Evolutionary conservation across 148 eudicot species (phyloP).

Genomic region (Hydrangea macrophylla): DNA sequence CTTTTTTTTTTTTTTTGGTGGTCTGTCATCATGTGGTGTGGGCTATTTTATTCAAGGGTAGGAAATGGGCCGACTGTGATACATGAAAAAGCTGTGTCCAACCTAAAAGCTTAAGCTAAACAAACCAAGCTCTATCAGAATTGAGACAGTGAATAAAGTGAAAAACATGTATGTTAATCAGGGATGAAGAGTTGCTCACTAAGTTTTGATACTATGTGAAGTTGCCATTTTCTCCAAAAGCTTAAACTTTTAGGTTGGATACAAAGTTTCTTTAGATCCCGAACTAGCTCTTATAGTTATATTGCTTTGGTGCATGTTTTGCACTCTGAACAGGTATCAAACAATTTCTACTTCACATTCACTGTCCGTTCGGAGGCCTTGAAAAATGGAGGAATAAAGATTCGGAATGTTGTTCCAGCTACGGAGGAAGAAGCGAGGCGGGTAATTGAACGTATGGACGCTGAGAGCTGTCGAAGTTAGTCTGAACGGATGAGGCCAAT

Average conservation of each 20-base stretch:
- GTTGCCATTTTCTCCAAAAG: no score
- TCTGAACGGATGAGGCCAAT: not conserved
- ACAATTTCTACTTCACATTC: constrained; percentile 94
- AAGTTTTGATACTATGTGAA: not conserved
- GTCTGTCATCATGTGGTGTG: no score
- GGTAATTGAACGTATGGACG: constrained; percentile 87
- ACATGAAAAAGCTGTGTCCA: no score
- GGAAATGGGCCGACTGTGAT: no score
- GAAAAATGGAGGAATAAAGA: constrained; percentile 50
- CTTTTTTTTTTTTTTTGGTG: no score
- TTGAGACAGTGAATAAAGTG: no score
- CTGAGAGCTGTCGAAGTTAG: constrained; percentile 35
- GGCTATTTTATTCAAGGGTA: no score
- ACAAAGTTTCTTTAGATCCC: not conserved
- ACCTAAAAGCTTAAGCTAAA: no score
- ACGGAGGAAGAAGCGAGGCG: constrained; percentile 91
- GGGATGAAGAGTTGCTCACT: no score
- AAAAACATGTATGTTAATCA: no score
- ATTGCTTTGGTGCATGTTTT: not conserved
- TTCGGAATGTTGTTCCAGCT: constrained; percentile 78
- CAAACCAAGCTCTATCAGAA: no score
- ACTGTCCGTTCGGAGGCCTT: constrained; percentile 52
- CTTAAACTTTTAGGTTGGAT: no score
- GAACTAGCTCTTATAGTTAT: not conserved
- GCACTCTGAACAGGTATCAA: constrained; percentile 58